Conservation (phyloP, 148 eudicot genomes). For the Cornus controversa region DNA sequence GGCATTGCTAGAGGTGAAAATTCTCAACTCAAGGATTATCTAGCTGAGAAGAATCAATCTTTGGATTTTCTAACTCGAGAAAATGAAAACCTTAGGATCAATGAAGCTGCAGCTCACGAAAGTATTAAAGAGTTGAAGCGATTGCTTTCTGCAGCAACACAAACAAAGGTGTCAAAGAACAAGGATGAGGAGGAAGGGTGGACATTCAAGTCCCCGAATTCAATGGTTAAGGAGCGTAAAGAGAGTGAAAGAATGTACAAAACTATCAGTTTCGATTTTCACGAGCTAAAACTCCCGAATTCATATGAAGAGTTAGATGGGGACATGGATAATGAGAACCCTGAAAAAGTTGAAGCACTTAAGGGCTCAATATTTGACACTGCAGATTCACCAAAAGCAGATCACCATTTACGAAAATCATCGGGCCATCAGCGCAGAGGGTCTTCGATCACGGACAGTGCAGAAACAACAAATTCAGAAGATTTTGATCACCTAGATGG, state of each 20-base stretch:
- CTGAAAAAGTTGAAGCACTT: conserved; percentile 50
- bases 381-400: conserved; percentile 31
- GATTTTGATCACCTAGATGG: conserved; percentile 38
- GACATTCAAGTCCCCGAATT: background rate
- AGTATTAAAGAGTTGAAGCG: conserved; percentile 56
- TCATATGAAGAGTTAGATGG: conserved; percentile 12
- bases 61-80: conserved; percentile 55
- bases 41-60: conserved; percentile 62
- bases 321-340: conserved; percentile 37
- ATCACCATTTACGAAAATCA: conserved; percentile 19
- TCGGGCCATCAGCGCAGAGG: background rate
- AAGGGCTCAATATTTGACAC: conserved; percentile 76
- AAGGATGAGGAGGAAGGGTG: conserved; percentile 4
- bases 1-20: conserved; percentile 66
- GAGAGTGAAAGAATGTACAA: conserved; percentile 19
- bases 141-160: conserved; percentile 37
- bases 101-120: conserved; percentile 59
- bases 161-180: conserved; percentile 16
- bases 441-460: conserved; percentile 28
- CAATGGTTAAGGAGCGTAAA: conserved; percentile 26
- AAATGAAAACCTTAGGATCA: conserved; percentile 58
- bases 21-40: conserved; percentile 53
- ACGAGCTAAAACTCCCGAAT: conserved; percentile 26
- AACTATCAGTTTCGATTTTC: conserved; percentile 48
- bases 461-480: conserved; percentile 32